Evolutionary conservation across 768 basidiomycete genomes (phyloP).

Genomic region (Pisolithus sp.): DNA sequence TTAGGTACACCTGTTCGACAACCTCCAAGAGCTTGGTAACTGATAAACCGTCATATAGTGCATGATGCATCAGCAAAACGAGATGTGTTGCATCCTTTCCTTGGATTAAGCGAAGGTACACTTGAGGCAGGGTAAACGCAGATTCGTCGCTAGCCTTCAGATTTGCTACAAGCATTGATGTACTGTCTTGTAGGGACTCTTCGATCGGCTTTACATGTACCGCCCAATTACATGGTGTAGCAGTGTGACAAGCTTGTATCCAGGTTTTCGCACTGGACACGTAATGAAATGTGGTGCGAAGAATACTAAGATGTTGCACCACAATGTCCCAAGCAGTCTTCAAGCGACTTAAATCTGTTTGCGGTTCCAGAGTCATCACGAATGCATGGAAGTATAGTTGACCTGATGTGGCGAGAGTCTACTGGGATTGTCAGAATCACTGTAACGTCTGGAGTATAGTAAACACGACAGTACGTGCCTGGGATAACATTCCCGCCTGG

Average conservation of each 20-base stretch:
- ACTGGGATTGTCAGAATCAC: not conserved
- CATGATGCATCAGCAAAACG: constrained; percentile 41
- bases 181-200: constrained; percentile 5
- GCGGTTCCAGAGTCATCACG: constrained; percentile 13
- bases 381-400: constrained; percentile 29
- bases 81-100: constrained; percentile 12
- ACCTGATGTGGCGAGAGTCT: constrained; percentile 26
- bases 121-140: constrained; percentile 25
- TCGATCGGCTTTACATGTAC: constrained; percentile 8
- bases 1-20: constrained; percentile 28
- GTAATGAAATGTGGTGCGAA: constrained; percentile 46
- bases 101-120: constrained; percentile 21
- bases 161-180: constrained; percentile 7
- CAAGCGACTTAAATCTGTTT: constrained; percentile 23
- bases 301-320: constrained; percentile 29
- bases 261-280: constrained; percentile 26
- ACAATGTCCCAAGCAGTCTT: constrained; percentile 32
- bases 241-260: constrained; percentile 26
- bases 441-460: no score
- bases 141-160: constrained; percentile 15
- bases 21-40: constrained; percentile 29
- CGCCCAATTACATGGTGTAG: constrained; percentile 17
- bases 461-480: constrained; percentile 25
- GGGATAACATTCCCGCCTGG: constrained; percentile 46
- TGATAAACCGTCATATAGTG: constrained; percentile 42